These are phyloP conservation scores for Aspergillus tamarii DNA, from an alignment of 2,329 filamentous ascomycete species.

Conservation along the genomic window DNA sequence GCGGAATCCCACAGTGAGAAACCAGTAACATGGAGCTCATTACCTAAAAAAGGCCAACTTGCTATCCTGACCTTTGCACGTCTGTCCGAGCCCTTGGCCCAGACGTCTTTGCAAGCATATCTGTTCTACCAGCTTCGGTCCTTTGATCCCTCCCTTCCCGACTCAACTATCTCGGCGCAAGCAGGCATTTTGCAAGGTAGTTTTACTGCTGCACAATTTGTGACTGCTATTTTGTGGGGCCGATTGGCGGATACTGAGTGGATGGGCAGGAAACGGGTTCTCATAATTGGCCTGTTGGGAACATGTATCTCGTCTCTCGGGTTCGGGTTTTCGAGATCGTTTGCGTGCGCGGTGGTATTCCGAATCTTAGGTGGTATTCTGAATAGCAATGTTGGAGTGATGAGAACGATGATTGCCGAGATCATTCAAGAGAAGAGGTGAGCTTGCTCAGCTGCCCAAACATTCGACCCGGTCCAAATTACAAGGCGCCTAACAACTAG, in stretches of 20 bases:
- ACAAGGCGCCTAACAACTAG: constrained; percentile 2
- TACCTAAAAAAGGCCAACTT: constrained; percentile 78
- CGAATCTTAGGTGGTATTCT: constrained; percentile 67
- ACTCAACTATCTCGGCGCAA: constrained; percentile 72
- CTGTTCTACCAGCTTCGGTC: constrained; percentile 88
- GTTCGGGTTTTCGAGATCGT: constrained; percentile 69
- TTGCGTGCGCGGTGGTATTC: constrained; percentile 66
- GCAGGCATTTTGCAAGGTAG: constrained; percentile 76
- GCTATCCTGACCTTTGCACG: constrained; percentile 76
- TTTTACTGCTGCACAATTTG: constrained; percentile 80
- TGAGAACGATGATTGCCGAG: constrained; percentile 75
- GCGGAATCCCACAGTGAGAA: constrained; percentile 35
- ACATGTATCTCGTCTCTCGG: constrained; percentile 68
- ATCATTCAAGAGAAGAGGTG: constrained; percentile 71
- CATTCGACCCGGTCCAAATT: neutral
- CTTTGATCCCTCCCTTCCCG: constrained; percentile 63
- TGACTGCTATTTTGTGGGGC: constrained; percentile 83
- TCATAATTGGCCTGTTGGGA: constrained; percentile 75
- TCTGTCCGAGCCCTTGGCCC: constrained; percentile 78
- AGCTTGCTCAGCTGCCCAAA: constrained; percentile 4
- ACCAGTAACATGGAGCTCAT: constrained; percentile 68
- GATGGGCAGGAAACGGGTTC: constrained; percentile 74
- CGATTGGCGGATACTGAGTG: constrained; percentile 66
- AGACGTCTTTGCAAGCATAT: constrained; percentile 77
- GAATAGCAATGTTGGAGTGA: constrained; percentile 75